Conservation (phyloP, 371 early-diverging fungal species). For the Mucor ambiguus region DNA sequence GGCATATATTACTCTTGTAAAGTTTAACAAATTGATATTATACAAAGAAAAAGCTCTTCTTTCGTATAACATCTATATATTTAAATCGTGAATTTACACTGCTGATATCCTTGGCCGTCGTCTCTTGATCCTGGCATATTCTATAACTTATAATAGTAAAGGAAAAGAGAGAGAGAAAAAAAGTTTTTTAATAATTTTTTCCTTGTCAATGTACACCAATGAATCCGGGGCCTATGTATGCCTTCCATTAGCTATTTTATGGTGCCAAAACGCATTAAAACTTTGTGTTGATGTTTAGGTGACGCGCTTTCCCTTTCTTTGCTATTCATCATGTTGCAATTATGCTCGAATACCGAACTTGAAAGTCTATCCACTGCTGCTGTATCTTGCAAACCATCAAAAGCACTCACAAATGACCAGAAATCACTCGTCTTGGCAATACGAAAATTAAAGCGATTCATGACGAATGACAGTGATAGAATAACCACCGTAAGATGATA, state of each 20-base stretch:
- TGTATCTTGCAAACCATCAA: constrained; percentile 12
- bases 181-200: background rate
- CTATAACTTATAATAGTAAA: background rate
- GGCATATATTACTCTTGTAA: background rate
- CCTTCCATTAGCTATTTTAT: background rate
- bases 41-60: background rate
- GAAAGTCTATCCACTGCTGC: constrained; percentile 14
- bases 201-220: background rate
- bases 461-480: constrained; percentile 4
- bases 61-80: background rate
- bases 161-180: constrained; percentile 4
- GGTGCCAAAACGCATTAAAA: background rate
- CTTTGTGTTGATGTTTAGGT: background rate
- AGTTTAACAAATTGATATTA: background rate
- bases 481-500: background rate
- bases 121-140: constrained; percentile 26
- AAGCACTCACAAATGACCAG: constrained; percentile 11
- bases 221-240: background rate
- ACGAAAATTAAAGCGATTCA: constrained; percentile 27
- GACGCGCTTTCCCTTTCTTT: constrained; percentile 10
- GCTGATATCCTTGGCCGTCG: constrained; percentile 20
- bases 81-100: constrained; percentile 15
- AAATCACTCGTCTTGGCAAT: constrained; percentile 23
- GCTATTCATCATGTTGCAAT: constrained; percentile 4
- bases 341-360: constrained; percentile 5